Conservation (phyloP, 345 rosid species). For the Luvunga scandens region DNA sequence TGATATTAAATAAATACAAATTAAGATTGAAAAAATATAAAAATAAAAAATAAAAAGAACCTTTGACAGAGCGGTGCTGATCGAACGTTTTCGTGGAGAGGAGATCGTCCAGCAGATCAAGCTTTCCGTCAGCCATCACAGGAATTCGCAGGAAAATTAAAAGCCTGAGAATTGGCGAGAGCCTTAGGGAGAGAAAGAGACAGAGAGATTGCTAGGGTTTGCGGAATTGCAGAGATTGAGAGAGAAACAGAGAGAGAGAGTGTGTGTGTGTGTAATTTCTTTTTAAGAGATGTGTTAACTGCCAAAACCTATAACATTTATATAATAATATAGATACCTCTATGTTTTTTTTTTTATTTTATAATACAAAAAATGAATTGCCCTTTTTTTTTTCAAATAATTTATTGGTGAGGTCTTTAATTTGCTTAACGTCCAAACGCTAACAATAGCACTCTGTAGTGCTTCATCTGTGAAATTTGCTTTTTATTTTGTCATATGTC, state of each 20-base stretch:
- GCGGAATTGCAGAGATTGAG: slow-evolving; percentile 5
- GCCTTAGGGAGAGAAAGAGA: not conserved
- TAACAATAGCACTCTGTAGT: not conserved
- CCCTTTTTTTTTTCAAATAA: no score
- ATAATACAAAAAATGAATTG: no score
- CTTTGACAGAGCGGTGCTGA: slow-evolving; percentile 25
- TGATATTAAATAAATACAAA: not conserved
- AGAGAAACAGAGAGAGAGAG: not conserved
- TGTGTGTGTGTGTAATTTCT: no score
- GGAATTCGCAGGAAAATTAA: not conserved
- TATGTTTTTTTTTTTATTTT: not conserved
- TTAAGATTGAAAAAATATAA: not conserved
- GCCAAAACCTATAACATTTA: no score
- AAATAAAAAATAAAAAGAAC: not conserved
- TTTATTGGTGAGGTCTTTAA: not conserved
- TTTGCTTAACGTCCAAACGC: not conserved
- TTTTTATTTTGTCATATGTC: no score
- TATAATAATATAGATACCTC: not conserved
- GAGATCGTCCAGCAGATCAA: slow-evolving; percentile 39
- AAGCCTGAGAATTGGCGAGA: not conserved
- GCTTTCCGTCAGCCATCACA: slow-evolving; percentile 28
- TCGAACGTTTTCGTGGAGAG: slow-evolving; percentile 26
- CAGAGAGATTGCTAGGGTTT: slow-evolving; percentile 11
- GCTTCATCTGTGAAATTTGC: no score
- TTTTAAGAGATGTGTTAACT: no score